Base-by-base conservation (phyloP, 805 yeast species). In the Ogataea saltuana region DNA sequence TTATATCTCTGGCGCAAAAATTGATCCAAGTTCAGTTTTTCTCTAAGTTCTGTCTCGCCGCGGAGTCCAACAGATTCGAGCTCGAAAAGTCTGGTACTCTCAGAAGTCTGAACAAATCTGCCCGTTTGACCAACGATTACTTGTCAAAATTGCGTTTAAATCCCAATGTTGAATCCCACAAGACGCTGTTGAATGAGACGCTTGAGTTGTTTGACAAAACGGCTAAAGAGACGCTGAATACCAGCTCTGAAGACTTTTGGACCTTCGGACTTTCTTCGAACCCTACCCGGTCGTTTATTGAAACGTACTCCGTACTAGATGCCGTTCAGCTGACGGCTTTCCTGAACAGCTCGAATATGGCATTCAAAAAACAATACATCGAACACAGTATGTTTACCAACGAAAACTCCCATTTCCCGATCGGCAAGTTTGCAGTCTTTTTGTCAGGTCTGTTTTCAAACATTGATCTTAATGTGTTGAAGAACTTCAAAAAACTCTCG, bases 381-480 rank as follows among this genome's bases (percentile, higher is more conserved):
- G 88, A 84, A 56, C 87, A 83, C 51, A 65, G 80, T 36, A 68
- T 84, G 64, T 81, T 84, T 70, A 76, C 80, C 36, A 71, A 74
- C 42, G 71, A 70, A 41, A 63, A 67, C 22, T 65, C 71, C 35
- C 67, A 74, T 6, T 77, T 80, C 56, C 83, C 86, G 1, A 57
- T 83, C 20, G 69, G 62, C 9, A 56, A 63, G 42, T 67, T 73
- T 34, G 59, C 70, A 3, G 46, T 65, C 4, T 50, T 54, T 17
- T 51, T 72, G 1, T 63, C 73, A 1, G 45, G 58, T 17, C 53
- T 60, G 20, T 32, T 62, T 10, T 40, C 44, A 12, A 45, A 41
- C 5, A 39, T 58, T 15, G 50, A 53, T 32, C 21, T 41, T 2
- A 39, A 32, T 4, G 41, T 43, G 16, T 70, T 67, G 52, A 72